Evolutionary conservation across 2,329 filamentous ascomycete species (phyloP).

Genomic region (Alternaria sp.): DNA sequence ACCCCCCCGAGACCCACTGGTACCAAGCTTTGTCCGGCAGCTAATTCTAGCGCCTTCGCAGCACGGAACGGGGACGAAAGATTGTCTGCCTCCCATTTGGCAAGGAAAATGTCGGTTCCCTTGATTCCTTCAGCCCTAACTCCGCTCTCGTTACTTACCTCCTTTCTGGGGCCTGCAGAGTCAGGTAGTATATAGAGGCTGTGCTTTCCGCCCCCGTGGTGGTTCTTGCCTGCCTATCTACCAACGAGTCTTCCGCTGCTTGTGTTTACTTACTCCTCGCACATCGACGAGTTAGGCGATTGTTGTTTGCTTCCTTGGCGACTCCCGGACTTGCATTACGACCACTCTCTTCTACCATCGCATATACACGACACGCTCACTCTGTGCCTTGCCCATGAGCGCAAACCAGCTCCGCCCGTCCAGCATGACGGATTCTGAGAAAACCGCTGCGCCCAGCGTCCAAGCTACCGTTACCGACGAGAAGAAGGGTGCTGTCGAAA

Average conservation of each 20-base stretch:
- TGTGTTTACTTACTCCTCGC: neutral
- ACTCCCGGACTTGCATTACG: neutral
- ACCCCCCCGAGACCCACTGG: neutral
- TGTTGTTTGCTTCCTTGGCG: neutral
- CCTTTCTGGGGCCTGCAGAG: neutral
- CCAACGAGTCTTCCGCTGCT: neutral
- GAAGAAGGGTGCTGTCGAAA: conserved; percentile 35
- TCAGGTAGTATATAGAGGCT: neutral
- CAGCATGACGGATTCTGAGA: conserved; percentile 44
- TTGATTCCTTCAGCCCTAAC: conserved; percentile 1
- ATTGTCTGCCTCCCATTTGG: neutral
- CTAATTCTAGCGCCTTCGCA: conserved; percentile 2
- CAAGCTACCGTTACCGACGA: conserved; percentile 27
- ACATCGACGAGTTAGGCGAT: neutral
- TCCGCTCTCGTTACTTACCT: neutral
- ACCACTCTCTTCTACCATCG: neutral
- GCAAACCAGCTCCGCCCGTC: conserved; percentile 31
- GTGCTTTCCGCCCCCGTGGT: neutral
- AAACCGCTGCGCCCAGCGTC: conserved; percentile 37
- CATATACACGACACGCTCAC: neutral
- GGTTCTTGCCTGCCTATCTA: neutral
- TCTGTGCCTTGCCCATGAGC: conserved; percentile 24
- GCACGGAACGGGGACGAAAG: conserved; percentile 2
- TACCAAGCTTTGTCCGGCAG: conserved; percentile 6
- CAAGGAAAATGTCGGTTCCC: neutral